Base-by-base conservation (phyloP, 2,329 filamentous ascomycete genomes). In the Stagonosporopsis chrysanthemi region DNA sequence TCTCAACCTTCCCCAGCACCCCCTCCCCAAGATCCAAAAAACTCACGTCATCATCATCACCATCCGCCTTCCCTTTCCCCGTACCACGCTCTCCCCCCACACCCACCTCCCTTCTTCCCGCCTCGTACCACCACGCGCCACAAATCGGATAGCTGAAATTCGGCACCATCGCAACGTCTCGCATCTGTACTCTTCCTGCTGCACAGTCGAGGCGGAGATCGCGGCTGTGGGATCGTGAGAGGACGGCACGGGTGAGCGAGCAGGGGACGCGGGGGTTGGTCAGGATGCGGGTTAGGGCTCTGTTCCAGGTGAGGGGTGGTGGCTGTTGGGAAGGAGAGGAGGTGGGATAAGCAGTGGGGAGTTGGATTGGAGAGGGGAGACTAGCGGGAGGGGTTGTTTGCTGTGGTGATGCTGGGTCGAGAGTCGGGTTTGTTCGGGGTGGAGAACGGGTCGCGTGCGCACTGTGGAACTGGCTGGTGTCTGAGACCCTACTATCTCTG, bases 81-180 rank as follows among this genome's bases (percentile, higher is more conserved):
- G 2, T 19, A n/a, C 35, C 35, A 2, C 5, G 6, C 36, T 22
- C 7, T 33, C 12, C 31, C 31, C 4, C 19, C 19, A 19, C 19
- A 19, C 19, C 19, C 19, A 19, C 19, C 2, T 19, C 19, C 19
- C 19, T 19, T 19, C 19, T 19, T 19, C 19, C 5, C 31, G 31
- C 14, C 24, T 19, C 15, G 12, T 61, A 57, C 36, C 65, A 70
- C 1, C 46, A 22, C 28, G 57, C 64, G 5, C 52, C 45, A 17
- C 36, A 28, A 17, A 67, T 49, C 0, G 67, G 66, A 19, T 62
- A 63, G 15, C 63, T 69, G 44, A 72, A 72, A 41, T 69, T 71
- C 5, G 69, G 67, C 11, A 71, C 66, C 8, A 69, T 52, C 3
- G 51, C 57, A 9, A 55, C 53, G 26, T 58, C 49, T 2, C 19